Evolutionary conservation across 331 rosid species (phyloP).

Genomic region (Rhamnella rubrinervis): DNA sequence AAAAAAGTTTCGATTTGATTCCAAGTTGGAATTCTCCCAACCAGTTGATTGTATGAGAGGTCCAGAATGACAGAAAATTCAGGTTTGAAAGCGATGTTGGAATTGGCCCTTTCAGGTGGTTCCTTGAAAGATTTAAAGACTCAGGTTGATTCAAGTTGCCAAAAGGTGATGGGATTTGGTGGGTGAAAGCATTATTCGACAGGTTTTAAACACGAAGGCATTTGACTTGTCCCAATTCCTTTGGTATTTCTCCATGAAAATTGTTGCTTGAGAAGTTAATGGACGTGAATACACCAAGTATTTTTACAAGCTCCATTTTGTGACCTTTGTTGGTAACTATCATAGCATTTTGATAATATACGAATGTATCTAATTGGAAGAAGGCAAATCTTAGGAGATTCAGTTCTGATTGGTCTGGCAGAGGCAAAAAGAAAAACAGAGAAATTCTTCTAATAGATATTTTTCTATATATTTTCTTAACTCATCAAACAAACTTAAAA

Average conservation of each 20-base stretch:
- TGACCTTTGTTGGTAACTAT: conserved; percentile 48
- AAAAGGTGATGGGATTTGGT: neutral
- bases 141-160: conserved; percentile 9
- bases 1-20: conserved; percentile 48
- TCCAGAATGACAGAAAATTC: conserved; percentile 43
- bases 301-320: conserved; percentile 36
- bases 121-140: conserved; percentile 44
- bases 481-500: too few species aligned
- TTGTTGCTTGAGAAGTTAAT: conserved; percentile 51
- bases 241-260: conserved; percentile 47
- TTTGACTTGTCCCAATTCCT: conserved; percentile 24
- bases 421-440: too few species aligned
- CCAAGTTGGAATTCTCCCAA: conserved; percentile 43
- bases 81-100: conserved; percentile 34
- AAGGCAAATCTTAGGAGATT: conserved; percentile 24
- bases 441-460: too few species aligned
- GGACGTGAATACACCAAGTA: conserved; percentile 47
- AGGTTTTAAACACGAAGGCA: neutral
- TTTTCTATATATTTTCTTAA: too few species aligned
- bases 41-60: conserved; percentile 45
- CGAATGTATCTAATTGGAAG: neutral
- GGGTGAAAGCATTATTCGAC: neutral
- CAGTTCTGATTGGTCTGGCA: neutral
- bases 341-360: conserved; percentile 35
- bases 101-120: conserved; percentile 38